Evolutionary conservation across 2,329 filamentous ascomycete species (phyloP), one percentile per base, ranked within the genome.

Genomic region (Plectosphaerella sp.): DNA sequence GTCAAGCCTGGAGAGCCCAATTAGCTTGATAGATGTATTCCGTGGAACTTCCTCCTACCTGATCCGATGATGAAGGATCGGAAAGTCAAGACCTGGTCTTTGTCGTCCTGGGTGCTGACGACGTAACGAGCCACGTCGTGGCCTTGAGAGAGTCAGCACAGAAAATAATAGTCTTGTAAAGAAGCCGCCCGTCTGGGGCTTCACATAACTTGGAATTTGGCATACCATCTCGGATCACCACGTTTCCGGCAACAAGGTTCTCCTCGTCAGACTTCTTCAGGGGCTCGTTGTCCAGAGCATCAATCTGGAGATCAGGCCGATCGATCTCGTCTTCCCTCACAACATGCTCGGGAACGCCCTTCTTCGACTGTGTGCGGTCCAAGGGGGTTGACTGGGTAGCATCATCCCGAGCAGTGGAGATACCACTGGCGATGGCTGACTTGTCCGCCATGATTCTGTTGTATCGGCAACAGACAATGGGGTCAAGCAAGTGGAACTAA

Each of bases 1-100:
- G 53, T 54, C 5, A 54, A 41, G 1, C 53, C 53, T 54, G 25
- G 12, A 3, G 11, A n/a, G 11, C 4, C 1, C 8, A 15, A 18
- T 54, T 18, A 52, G 45, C 7, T 1, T 1, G 5, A 22, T 22
- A 3, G 2, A n/a, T 7, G 15, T 15, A 10, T n/a, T 2, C 10
- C n/a, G 10, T 5, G 20, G 5, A 5, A 7, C 10, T 11, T 18
- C 3, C 9, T 1, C 42, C 20, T 5, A 54, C 53, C 53, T 6
- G 53, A 54, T 28, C 53, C 53, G 11, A 54, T 54, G 33, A 54
- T 46, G 53, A 54, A 54, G 11, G 50, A 54, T 1, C 53, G 33
- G 3, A 54, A 54, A 8, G 53, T 54, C 10, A 46, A 49, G 10
- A 48, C 48, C 5, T n/a, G 43, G 18, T 54, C 53, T 18, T 43